Percentiles rank a stretch among this genome's conserved stretches.
These are phyloP conservation scores for Zanthoxylum bungeanum DNA, from an alignment of 345 rosid genomes.

Conservation along the genomic window DNA sequence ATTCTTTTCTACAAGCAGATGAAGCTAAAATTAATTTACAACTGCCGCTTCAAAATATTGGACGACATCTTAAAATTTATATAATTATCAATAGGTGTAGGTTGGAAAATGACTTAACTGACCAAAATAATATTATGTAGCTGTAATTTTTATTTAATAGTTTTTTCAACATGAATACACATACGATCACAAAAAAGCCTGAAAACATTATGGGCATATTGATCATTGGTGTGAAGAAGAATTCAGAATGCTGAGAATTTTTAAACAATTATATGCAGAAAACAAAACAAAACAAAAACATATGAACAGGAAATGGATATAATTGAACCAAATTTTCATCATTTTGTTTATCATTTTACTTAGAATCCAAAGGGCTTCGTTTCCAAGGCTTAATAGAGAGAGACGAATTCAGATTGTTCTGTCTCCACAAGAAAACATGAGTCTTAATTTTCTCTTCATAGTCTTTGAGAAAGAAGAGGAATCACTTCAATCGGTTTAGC, in stretches of 20 bases:
- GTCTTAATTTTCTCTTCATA: background rate
- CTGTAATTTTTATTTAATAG: too few species aligned
- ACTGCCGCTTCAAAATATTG: background rate
- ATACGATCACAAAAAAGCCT: too few species aligned
- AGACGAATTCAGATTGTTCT: constrained; percentile 21
- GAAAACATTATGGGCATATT: background rate
- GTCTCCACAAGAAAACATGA: background rate
- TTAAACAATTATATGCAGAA: background rate
- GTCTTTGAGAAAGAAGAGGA: constrained; percentile 17
- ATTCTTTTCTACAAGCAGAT: constrained; percentile 8
- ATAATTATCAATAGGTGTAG: too few species aligned
- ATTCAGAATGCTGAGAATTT: background rate
- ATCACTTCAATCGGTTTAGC: constrained; percentile 26
- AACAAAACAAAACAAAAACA: background rate
- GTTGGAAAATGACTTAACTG: too few species aligned
- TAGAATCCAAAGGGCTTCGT: constrained; percentile 20
- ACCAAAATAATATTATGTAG: too few species aligned
- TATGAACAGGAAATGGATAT: background rate
- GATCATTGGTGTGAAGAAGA: background rate
- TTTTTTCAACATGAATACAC: too few species aligned
- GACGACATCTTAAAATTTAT: constrained; percentile 8
- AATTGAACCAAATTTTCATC: background rate
- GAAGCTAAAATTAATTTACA: constrained; percentile 9
- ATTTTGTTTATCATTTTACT: constrained; percentile 7
- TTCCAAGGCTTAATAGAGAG: constrained; percentile 16